Percentiles rank a stretch among this genome's conserved stretches.
These are phyloP conservation scores for Heterococcus sp. DNA, from an alignment of 108 stramenopile genomes.

Conservation along the genomic window DNA sequence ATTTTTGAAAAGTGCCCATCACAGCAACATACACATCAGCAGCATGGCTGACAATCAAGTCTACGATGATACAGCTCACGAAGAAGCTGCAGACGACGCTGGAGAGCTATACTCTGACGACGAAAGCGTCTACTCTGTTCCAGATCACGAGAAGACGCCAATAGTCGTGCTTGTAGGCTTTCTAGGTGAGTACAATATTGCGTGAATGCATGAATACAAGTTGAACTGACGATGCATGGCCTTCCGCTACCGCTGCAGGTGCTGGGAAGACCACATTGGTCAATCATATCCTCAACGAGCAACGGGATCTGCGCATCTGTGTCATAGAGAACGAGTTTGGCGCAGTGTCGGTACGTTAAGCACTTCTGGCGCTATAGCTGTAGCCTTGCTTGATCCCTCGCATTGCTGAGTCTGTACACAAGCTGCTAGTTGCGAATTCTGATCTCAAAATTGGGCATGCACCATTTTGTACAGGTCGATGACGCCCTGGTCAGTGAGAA, in stretches of 20 bases:
- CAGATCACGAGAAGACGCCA: slow-evolving; percentile 46
- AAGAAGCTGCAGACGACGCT: background rate
- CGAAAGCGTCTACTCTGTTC: background rate
- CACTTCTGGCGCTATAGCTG: background rate
- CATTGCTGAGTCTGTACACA: no score
- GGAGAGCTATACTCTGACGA: background rate
- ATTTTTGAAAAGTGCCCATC: background rate
- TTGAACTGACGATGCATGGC: no score
- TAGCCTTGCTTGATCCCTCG: no score
- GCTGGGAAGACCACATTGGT: slow-evolving; percentile 98
- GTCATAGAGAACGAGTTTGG: slow-evolving; percentile 99
- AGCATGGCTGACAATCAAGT: background rate
- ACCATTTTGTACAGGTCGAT: slow-evolving; percentile 75
- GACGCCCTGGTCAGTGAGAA: slow-evolving; percentile 71
- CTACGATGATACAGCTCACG: background rate
- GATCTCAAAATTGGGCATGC: slow-evolving; percentile 59
- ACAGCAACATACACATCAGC: background rate
- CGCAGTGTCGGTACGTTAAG: slow-evolving; percentile 56
- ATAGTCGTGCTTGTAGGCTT: slow-evolving; percentile 60
- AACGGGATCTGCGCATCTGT: slow-evolving; percentile 61
- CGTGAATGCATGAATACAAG: no score
- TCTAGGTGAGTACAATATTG: slow-evolving; percentile 88
- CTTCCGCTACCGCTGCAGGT: no score
- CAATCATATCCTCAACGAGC: slow-evolving; percentile 93
- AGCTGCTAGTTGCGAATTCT: no score